Evolutionary conservation across 2,329 filamentous ascomycete genomes (phyloP).

Genomic region (Ceratocystiopsis sp.): DNA sequence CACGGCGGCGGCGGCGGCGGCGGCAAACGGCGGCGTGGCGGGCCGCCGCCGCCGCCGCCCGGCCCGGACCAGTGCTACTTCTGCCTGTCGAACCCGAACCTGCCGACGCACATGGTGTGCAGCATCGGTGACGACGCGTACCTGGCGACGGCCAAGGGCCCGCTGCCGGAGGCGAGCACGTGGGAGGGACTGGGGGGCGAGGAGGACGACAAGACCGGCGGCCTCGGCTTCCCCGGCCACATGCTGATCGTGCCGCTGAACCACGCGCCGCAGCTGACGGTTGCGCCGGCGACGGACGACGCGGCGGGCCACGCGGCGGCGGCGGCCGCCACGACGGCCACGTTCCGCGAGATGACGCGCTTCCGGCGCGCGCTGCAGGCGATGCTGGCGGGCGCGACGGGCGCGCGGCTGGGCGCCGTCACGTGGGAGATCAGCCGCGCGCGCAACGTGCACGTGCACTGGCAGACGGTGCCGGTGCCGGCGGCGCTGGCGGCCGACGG

Average conservation of each 20-base stretch:
- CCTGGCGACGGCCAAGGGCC: conserved; percentile 81
- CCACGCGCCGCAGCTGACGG: conserved; percentile 62
- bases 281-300: conserved; percentile 23
- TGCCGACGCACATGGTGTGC: conserved; percentile 75
- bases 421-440: conserved; percentile 84
- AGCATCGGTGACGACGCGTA: conserved; percentile 80
- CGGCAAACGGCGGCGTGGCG: conserved; percentile 26
- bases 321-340: conserved; percentile 38
- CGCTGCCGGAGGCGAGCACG: conserved; percentile 54
- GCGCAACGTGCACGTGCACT: conserved; percentile 74
- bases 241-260: conserved; percentile 80
- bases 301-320: conserved; percentile 33
- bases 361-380: conserved; percentile 63
- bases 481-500: conserved; percentile 50
- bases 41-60: conserved; percentile 35
- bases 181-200: conserved; percentile 39
- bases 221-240: conserved; percentile 55
- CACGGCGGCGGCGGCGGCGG: conserved; percentile 27
- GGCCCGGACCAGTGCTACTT: conserved; percentile 82
- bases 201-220: background rate
- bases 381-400: conserved; percentile 47
- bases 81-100: conserved; percentile 73
- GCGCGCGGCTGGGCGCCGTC: conserved; percentile 55
- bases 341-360: conserved; percentile 64
- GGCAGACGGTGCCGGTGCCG: conserved; percentile 77